Conservation (phyloP, 1,139 yeast genomes). For the Yamadazyma conglobata region DNA sequence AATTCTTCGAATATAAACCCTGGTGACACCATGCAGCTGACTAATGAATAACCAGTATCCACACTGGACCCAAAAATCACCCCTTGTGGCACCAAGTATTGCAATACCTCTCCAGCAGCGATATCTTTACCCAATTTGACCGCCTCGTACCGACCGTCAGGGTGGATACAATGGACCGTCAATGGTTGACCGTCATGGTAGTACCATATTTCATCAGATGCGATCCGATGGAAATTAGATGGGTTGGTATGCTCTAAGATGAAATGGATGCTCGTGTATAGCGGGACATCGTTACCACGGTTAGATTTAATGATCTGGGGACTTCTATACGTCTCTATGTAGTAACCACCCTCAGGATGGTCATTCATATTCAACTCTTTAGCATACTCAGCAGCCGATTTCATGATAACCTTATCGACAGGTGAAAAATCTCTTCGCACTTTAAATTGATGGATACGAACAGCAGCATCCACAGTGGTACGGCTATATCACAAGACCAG, state of each 20-base stretch:
- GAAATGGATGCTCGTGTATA: constrained; percentile 18
- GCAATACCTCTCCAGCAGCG: constrained; percentile 16
- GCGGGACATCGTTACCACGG: constrained; percentile 17
- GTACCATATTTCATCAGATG: constrained; percentile 21
- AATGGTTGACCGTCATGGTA: constrained; percentile 19
- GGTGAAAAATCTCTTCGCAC: too few relatives aligned
- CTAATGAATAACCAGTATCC: constrained; percentile 16
- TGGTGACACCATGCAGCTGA: constrained; percentile 19
- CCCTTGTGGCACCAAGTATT: constrained; percentile 18
- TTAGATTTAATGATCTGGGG: constrained; percentile 13
- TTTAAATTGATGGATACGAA: too few relatives aligned
- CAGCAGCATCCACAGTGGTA: too few relatives aligned
- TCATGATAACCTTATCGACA: too few relatives aligned
- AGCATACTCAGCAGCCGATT: constrained; percentile 15
- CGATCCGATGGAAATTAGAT: constrained; percentile 18
- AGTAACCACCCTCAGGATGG: constrained; percentile 21
- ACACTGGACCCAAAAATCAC: constrained; percentile 19
- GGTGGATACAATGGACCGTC: constrained; percentile 18
- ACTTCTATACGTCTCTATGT: constrained; percentile 13
- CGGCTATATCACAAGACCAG: too few relatives aligned
- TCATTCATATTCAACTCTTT: constrained; percentile 12
- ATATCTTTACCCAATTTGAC: constrained; percentile 14
- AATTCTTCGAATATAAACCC: constrained; percentile 20
- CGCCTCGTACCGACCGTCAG: constrained; percentile 15
- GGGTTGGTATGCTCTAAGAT: constrained; percentile 16